These are phyloP conservation scores for Penicillium lagena DNA, from an alignment of 495 filamentous ascomycete species.

Conservation along the genomic window DNA sequence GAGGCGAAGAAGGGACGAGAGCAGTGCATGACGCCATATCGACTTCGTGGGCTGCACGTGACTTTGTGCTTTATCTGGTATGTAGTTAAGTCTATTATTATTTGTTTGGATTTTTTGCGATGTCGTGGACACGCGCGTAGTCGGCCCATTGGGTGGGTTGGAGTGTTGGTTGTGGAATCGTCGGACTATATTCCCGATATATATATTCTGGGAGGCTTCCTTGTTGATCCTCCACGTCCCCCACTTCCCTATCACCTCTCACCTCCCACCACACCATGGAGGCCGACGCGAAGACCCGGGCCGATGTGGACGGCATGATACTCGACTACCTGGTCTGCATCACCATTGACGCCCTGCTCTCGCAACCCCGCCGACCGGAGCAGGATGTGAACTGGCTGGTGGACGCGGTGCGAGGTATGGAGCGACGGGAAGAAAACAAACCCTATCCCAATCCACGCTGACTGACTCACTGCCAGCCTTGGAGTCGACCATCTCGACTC, in stretches of 20 bases:
- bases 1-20: background rate
- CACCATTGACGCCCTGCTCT: slow-evolving; percentile 27
- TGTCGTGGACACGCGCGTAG: too few relatives aligned
- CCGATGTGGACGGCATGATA: slow-evolving; percentile 46
- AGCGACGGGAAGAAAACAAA: background rate
- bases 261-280: background rate
- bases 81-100: background rate
- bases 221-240: too few relatives aligned
- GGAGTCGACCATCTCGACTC: background rate
- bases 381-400: slow-evolving; percentile 18
- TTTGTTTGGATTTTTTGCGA: background rate
- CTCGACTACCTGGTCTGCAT: slow-evolving; percentile 48
- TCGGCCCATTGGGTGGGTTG: too few relatives aligned
- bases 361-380: background rate
- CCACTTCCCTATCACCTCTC: background rate
- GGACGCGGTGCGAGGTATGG: slow-evolving; percentile 16
- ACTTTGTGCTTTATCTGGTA: background rate
- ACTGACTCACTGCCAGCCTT: background rate
- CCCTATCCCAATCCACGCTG: background rate
- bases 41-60: slow-evolving; percentile 10
- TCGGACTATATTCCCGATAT: too few relatives aligned
- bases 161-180: too few relatives aligned
- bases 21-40: slow-evolving; percentile 15
- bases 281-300: slow-evolving; percentile 14
- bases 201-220: too few relatives aligned